Evolutionary conservation across 2,329 filamentous ascomycete species (phyloP).

Genomic region (Onygenales sp.): DNA sequence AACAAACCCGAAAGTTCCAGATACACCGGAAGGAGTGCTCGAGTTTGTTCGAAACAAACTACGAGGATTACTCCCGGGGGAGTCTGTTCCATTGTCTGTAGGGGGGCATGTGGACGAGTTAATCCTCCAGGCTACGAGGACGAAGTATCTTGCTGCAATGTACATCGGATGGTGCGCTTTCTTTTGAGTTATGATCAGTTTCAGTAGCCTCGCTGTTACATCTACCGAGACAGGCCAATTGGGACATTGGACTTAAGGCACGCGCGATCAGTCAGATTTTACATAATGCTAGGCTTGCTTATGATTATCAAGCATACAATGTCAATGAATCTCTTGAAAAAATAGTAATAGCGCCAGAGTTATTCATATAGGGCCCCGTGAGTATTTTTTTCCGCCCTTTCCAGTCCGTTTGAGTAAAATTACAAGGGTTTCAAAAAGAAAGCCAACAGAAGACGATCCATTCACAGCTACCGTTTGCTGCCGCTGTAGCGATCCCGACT

Average conservation of each 20-base stretch:
- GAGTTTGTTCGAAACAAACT: conserved; percentile 85
- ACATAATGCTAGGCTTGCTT: no score
- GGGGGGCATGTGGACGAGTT: conserved; percentile 97
- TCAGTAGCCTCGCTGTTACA: not conserved
- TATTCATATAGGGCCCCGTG: not conserved
- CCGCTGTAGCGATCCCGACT: conserved; percentile 22
- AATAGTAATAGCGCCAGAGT: not conserved
- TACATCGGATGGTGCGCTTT: conserved; percentile 74
- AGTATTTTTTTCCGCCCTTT: not conserved
- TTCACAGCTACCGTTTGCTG: conserved; percentile 12
- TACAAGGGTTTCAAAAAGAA: not conserved
- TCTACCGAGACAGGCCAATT: not conserved
- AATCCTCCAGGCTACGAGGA: conserved; percentile 75
- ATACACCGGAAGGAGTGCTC: conserved; percentile 69
- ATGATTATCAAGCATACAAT: no score
- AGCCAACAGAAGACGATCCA: not conserved
- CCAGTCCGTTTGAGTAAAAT: not conserved
- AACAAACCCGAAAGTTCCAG: conserved; percentile 45
- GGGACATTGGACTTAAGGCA: not conserved
- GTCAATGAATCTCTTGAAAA: not conserved
- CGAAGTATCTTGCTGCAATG: conserved; percentile 76
- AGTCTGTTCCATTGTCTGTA: conserved; percentile 86
- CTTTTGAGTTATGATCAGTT: conserved; percentile 4
- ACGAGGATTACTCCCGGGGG: conserved; percentile 69
- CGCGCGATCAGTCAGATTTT: no score